Evolutionary conservation across 352 stramenopile species (phyloP).

Genomic region (Blastocystis sp.): DNA sequence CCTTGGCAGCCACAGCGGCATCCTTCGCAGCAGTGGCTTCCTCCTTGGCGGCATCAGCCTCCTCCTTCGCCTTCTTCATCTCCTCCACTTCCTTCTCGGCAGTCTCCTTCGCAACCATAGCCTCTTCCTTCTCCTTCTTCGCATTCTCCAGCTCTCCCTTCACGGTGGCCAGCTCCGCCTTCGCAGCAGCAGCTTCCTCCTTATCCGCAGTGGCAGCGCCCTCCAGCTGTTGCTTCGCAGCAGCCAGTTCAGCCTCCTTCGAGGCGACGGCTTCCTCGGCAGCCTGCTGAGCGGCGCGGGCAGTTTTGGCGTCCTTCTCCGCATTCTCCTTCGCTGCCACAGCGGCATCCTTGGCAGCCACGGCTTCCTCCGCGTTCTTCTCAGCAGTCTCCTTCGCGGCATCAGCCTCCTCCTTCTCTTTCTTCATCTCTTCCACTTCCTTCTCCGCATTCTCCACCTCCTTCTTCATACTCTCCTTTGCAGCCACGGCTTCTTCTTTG

Average conservation of each 20-base stretch:
- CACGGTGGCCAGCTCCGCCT: background rate
- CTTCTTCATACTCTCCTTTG: background rate
- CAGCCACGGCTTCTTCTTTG: background rate
- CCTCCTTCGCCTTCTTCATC: background rate
- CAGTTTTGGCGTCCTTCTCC: background rate
- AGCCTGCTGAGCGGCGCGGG: background rate
- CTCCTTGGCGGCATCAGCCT: background rate
- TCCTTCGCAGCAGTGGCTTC: background rate
- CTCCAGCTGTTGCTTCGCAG: no score
- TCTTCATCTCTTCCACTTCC: background rate
- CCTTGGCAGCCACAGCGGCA: background rate
- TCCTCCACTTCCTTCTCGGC: background rate
- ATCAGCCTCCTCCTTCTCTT: background rate
- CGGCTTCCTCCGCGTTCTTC: background rate
- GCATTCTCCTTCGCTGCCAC: background rate
- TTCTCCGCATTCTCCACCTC: background rate
- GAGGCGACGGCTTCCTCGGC: background rate
- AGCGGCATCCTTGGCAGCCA: background rate
- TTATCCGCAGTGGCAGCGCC: background rate
- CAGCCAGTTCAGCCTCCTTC: background rate
- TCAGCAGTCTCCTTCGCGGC: background rate
- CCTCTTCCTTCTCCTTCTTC: background rate
- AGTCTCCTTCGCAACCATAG: background rate
- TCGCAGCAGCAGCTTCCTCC: background rate
- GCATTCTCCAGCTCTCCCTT: background rate